Base-by-base conservation (phyloP, 306 rosid species). In the Medicago lupulina region DNA sequence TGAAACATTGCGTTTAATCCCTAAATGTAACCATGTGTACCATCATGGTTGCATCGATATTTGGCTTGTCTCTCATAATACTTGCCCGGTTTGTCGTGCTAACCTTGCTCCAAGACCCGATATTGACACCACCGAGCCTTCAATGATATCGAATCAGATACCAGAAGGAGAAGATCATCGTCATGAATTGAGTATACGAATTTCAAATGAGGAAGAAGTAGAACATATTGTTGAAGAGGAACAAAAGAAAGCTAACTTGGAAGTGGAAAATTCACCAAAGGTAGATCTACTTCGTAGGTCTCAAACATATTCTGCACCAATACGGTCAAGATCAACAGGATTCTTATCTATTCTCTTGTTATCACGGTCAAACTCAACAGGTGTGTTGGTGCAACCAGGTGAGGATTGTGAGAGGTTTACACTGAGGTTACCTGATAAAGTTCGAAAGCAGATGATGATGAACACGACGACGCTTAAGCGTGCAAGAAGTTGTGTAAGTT, bases 31-130 rank as follows among this genome's bases (percentile, higher is more conserved):
- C 83, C 98, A 93, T 80, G 97, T 89, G 21, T 93, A 91, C 74
- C 98, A 93, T 76, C 81, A 85, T 0, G 79, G 57, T 38, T 93
- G 98, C 65, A 83, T 93, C 47, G 94, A 91, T 69, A 71, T 76
- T 4, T 91, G 98, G 98, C 76, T 93, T 21, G 73, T 79, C 3
- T 83, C 89, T 6, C 91, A 91, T 74, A 60, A 87, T 70, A 93
- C 98, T 0, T 93, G 98, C 34, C 98, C 98, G 0, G 89, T 93
- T 72, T 93, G 98, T 66, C 91, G 98, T 3, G 90, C 98, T 6
- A 63, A 84, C 79, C 78, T 93, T 19, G 67, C 79, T 12, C 91
- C 94, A 4, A 59, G 28, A 12, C 85, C 88, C 4, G 85, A 89
- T 0, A 23, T 23, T 23, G 89, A 91, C 44, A 7, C 6, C 0